Conservation (phyloP, 2,329 filamentous ascomycete genomes). For the Hypocrella siamensis region DNA sequence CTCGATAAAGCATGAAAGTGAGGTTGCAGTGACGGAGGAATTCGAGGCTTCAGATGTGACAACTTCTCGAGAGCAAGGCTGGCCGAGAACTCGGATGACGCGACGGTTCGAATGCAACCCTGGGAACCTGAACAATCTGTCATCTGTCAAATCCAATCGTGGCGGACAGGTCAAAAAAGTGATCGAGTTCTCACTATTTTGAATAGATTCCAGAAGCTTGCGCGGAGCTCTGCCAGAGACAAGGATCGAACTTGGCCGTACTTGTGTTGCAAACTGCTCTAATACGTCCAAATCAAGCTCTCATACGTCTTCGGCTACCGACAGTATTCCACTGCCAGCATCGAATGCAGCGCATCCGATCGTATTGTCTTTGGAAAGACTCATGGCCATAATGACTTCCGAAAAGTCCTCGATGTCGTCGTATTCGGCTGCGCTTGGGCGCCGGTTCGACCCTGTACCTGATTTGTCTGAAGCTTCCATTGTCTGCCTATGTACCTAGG, state of each 20-base stretch:
- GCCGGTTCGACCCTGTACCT: not conserved
- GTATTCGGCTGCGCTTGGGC: no score
- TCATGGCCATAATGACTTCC: conserved; percentile 67
- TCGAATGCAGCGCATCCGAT: conserved; percentile 79
- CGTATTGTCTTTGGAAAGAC: conserved; percentile 52
- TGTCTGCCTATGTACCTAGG: no score
- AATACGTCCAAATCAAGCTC: conserved; percentile 52
- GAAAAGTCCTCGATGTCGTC: not conserved
- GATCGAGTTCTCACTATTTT: conserved; percentile 1
- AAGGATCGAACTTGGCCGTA: conserved; percentile 39
- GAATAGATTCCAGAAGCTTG: conserved; percentile 13
- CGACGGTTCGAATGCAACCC: not conserved
- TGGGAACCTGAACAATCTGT: not conserved
- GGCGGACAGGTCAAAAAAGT: not conserved
- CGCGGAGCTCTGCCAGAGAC: conserved; percentile 31
- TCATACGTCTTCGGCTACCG: conserved; percentile 61
- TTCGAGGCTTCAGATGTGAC: not conserved
- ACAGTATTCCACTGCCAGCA: conserved; percentile 51
- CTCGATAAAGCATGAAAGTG: not conserved
- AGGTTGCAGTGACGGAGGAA: not conserved
- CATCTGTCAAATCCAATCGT: conserved; percentile 10
- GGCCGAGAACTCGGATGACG: conserved; percentile 3
- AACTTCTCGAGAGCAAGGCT: conserved; percentile 2
- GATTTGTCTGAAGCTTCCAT: not conserved
- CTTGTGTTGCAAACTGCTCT: conserved; percentile 41